Percentiles rank a stretch among this genome's conserved stretches.
These are phyloP conservation scores for Metarhizium humberi DNA, from an alignment of 2,329 filamentous ascomycete genomes.

Conservation along the genomic window DNA sequence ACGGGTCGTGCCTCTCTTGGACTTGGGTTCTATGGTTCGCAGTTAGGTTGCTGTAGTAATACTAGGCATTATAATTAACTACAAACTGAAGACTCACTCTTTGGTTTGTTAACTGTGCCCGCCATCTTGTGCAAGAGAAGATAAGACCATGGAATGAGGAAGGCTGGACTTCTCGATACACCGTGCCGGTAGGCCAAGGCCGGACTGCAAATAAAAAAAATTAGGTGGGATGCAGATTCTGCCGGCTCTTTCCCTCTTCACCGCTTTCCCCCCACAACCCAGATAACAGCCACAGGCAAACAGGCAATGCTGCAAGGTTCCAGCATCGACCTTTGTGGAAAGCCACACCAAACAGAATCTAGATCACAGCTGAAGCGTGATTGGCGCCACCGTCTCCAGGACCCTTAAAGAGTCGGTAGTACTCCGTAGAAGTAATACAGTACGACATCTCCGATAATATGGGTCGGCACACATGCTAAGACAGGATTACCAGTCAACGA, in stretches of 20 bases:
- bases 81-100: constrained; percentile 29
- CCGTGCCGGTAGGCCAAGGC: background rate
- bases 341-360: background rate
- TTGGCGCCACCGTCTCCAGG: background rate
- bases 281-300: no score
- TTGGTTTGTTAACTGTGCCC: constrained; percentile 45
- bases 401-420: no score
- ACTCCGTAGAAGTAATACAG: no score
- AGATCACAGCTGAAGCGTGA: background rate
- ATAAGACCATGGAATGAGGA: background rate
- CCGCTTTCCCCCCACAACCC: constrained; percentile 15
- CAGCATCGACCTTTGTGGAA: background rate
- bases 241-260: constrained; percentile 18
- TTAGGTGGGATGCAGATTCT: constrained; percentile 30
- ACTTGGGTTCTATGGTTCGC: constrained; percentile 65
- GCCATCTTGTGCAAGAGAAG: constrained; percentile 30
- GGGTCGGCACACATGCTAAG: no score
- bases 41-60: background rate
- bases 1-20: constrained; percentile 83
- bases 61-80: background rate
- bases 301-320: no score
- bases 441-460: no score
- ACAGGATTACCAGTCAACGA: no score
- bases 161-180: background rate
- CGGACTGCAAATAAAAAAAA: constrained; percentile 20